Percentiles rank a stretch among this genome's conserved stretches.
Evolutionary conservation across 352 stramenopile genomes (phyloP).

Genomic region (Pythium angustatum): DNA sequence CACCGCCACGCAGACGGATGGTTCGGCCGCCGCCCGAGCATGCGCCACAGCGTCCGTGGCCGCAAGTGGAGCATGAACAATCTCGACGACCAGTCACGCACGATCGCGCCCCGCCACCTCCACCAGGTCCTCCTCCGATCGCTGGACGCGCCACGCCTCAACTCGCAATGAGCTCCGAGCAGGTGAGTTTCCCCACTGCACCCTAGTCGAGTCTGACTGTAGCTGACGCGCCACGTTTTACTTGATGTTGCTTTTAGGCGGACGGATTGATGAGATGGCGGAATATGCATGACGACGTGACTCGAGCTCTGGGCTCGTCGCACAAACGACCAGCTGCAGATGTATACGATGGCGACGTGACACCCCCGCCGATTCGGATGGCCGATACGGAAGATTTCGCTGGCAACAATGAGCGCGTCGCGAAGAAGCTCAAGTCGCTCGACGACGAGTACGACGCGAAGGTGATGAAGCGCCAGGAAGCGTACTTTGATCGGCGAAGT

Average conservation of each 20-base stretch:
- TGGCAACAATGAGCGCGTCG: constrained; percentile 62
- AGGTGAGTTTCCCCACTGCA: constrained; percentile 7
- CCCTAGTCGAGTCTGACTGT: neutral
- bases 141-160: neutral
- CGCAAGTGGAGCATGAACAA: constrained; percentile 10
- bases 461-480: constrained; percentile 37
- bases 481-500: constrained; percentile 50
- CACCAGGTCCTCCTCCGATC: neutral
- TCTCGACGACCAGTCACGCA: constrained; percentile 20
- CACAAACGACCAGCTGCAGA: constrained; percentile 31
- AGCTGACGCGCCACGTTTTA: neutral
- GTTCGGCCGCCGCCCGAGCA: constrained; percentile 20
- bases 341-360: constrained; percentile 7
- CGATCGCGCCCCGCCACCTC: constrained; percentile 4
- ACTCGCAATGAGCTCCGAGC: constrained; percentile 18
- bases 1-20: constrained; percentile 27
- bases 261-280: constrained; percentile 33
- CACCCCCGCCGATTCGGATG: constrained; percentile 27
- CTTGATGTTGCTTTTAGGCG: neutral
- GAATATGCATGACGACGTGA: constrained; percentile 79
- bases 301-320: constrained; percentile 39
- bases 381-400: constrained; percentile 58
- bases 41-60: constrained; percentile 8
- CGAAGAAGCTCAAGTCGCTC: constrained; percentile 72
- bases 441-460: constrained; percentile 76